Evolutionary conservation across 495 filamentous ascomycete genomes (phyloP), one percentile per base, ranked within the genome.

Genomic region (Darksidea phi): DNA sequence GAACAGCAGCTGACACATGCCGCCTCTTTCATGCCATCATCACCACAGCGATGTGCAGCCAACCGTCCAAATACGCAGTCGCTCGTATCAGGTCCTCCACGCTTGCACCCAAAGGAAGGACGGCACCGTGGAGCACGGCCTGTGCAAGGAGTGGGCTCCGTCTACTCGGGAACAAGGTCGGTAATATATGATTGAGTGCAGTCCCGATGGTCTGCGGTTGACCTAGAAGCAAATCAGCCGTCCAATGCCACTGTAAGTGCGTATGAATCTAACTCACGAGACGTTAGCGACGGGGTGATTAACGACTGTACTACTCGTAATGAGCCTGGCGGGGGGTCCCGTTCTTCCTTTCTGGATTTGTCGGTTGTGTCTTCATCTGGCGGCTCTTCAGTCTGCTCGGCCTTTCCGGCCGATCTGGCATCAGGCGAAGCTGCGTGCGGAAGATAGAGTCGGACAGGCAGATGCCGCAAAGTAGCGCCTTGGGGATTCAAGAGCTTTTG

Each of bases 41-140:
- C n/a, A 86, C 79, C 6, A 98, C 81, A 42, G 88, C 88, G 12
- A 97, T 70, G 76, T 93, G 89, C 18, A 95, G 71, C 86, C 93
- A 98, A 0, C 94, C 94, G 74, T 98, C 94, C 0, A 88, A 84
- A 74, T 97, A 97, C 0, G 90, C 83, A 15, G 88, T 88, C 53
- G 83, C 85, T 41, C 86, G 77, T 71, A 92, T 86, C 28, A 98
- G 75, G 46, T 97, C 93, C 67, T 94, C 89, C 23, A 97, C 72
- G n/a, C 84, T 86, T 0, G 91, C 88, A 55, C 75, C 74, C 79
- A 97, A 87, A 5, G 94, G 91, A 54, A 97, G 81, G 2, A 87
- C 83, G 3, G 85, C 88, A 4, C 94, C 95, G 76, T 99, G 94
- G 65, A 97, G 67, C 24, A 97, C 85, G 12, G 90, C 86, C 62